Base-by-base conservation (phyloP, 148 eudicot genomes). In the Persicaria tinctoria region DNA sequence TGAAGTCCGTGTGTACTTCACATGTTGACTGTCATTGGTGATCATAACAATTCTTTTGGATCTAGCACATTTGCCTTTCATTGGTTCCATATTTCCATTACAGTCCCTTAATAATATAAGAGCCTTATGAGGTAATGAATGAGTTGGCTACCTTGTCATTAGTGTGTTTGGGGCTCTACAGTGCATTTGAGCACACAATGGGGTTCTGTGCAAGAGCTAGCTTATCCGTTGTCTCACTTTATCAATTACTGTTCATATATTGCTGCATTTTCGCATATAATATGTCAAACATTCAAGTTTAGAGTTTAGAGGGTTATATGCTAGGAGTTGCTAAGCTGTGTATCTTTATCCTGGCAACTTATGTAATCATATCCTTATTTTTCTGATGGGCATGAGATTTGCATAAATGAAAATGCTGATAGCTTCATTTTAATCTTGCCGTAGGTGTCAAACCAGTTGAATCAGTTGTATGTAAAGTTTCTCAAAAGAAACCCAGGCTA, bases 401-500 rank as follows among this genome's bases (percentile, higher is more conserved):
- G 2, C 70, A 38, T 44, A 38, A 12, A 62, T 8, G 20, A 44
- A 4, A 11, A 66, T 66, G 18, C 2, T 41, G 48, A 38, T 66
- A 47, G 47, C 8, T 66, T 66, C 4, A 6, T 17, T 20, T 14
- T 72, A 4, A 23, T 76, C 46, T 60, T 50, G 27, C 47, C 63
- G 63, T 87, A 92, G 99, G 97, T 95, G 46, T 95, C 99, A 70
- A 85, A 84, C 85, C 97, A 95, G 80, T 78, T 95, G 73, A 95
- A 95, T 82, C 84, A 81, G 55, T 78, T 95, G 72, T 95, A 95
- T 82, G 74, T 87, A 78, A 95, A 92, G 87, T 95, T 95, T 78
- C 76, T 90, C 45, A 90, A 89, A 80, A 86, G 99, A 80, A 92
- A 95, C 86, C 99, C 99, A 66, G 94, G 97, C 72, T 95, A 95